Base-by-base conservation (phyloP, 176 grass and related monocot species). In the Triticum dicoccoides region DNA sequence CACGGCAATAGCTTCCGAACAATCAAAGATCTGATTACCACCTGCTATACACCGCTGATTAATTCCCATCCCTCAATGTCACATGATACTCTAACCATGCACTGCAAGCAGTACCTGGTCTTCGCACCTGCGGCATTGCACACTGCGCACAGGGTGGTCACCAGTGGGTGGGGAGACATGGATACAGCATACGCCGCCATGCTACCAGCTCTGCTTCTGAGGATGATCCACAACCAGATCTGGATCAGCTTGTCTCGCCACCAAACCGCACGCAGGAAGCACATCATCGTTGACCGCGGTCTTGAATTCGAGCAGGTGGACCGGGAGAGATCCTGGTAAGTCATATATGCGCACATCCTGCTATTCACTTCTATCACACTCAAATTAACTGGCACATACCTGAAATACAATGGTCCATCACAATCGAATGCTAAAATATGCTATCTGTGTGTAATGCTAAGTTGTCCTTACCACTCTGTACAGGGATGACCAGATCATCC, bases 401-500 rank as follows among this genome's bases (percentile, higher is more conserved):
- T 35, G 42, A 42, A 49, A 73, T 58, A 5, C 30, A 37, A 70
- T 72, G 39, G 21, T 6, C 37, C 1, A 34, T 34, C 65, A 68
- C 30, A 18, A 68, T 17, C 65, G 4, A 3, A 67, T 67, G 14
- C 32, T 59, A 59, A 59, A 20, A 59, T 59, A 59, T 59, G 56
- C 6, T 59, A 59, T 54, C 12, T 27, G 9, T 20, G 11, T 62
- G 25, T 33, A 65, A 58, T 76, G 51, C 39, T 80, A 81, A 75
- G 15, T 8, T 12, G 11, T 78, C n/a, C 42, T 59, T 47, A 72
- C 56, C 59, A 45, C 73, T 79, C 3, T 73, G 10, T 87, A 65
- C 91, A 95, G 96, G 96, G 96, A 98, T 61, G 96, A 98, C 73
- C 93, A 95, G 59, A 95, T 98, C 71, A 93, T 98, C 75, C 90